A percentile compares a stretch with the other conserved stretches of the same genome.
Conservation (phyloP, 495 filamentous ascomycete genomes). For the Cercophora sp. region DNA sequence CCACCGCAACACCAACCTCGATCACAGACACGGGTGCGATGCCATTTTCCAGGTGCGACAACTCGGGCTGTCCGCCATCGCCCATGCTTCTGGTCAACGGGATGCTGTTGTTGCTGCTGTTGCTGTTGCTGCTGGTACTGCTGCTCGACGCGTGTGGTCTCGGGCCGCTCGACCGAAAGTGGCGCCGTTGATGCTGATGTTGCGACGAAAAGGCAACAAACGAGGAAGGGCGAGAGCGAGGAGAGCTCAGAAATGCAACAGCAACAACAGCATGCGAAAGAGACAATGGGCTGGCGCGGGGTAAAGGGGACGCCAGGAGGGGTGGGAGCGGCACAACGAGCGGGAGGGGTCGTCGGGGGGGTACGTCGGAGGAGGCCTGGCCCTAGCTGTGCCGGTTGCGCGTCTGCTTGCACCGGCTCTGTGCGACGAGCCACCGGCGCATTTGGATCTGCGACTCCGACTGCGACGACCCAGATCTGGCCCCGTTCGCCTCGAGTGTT, state of each 20-base stretch:
- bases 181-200: conserved; percentile 1
- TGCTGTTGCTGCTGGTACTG: background rate
- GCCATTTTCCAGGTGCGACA: conserved; percentile 2
- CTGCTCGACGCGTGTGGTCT: background rate
- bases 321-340: conserved; percentile 6
- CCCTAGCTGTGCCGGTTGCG: conserved; percentile 23
- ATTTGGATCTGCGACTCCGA: background rate
- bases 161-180: conserved; percentile 7
- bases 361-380: conserved; percentile 30
- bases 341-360: conserved; percentile 14
- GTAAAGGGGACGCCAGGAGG: conserved; percentile 7
- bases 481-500: background rate
- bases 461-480: background rate
- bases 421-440: conserved; percentile 1
- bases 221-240: background rate
- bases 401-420: conserved; percentile 10
- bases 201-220: background rate
- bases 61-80: conserved; percentile 7
- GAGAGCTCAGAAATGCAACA: background rate
- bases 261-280: background rate
- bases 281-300: conserved; percentile 4
- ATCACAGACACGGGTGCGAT: background rate
- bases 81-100: background rate
- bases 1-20: background rate
- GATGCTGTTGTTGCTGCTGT: background rate